Evolutionary conservation across 306 rosid genomes (phyloP).

Genomic region (Prunus dulcis): DNA sequence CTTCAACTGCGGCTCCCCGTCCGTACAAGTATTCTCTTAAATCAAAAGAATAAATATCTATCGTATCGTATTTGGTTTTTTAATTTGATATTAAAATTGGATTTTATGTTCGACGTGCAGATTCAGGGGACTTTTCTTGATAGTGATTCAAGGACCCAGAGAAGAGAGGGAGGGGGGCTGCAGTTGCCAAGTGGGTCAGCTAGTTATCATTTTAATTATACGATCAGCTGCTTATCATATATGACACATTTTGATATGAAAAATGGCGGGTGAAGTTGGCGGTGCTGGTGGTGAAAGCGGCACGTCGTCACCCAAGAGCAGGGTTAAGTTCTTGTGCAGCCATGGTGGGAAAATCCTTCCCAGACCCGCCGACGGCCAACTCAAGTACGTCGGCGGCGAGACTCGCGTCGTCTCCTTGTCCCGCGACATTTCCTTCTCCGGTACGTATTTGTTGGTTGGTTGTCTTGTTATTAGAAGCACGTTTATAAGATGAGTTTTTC

Average conservation of each 20-base stretch:
- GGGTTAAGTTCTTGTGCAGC: constrained; percentile 76
- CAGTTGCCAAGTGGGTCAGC: neutral
- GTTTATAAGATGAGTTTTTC: too few species aligned
- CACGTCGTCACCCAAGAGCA: constrained; percentile 42
- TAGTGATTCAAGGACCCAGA: neutral
- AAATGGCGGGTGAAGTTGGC: constrained; percentile 35
- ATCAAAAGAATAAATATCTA: too few species aligned
- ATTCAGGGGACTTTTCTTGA: neutral
- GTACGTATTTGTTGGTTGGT: constrained; percentile 21
- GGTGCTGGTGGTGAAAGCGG: neutral
- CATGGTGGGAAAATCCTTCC: constrained; percentile 84
- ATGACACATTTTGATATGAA: constrained; percentile 3
- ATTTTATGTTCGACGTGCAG: neutral
- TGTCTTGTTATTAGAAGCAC: neutral
- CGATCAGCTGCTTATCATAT: neutral
- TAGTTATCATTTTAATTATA: neutral
- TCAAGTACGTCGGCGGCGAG: constrained; percentile 87
- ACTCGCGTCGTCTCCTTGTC: constrained; percentile 67
- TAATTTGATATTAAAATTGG: neutral
- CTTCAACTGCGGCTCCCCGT: constrained; percentile 8
- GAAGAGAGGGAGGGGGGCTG: neutral
- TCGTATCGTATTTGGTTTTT: neutral
- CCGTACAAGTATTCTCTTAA: neutral
- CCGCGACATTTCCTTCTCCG: constrained; percentile 50
- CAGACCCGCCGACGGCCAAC: constrained; percentile 58